Conservation (phyloP, 164 flowering plant genomes). For the Vitis riparia region DNA sequence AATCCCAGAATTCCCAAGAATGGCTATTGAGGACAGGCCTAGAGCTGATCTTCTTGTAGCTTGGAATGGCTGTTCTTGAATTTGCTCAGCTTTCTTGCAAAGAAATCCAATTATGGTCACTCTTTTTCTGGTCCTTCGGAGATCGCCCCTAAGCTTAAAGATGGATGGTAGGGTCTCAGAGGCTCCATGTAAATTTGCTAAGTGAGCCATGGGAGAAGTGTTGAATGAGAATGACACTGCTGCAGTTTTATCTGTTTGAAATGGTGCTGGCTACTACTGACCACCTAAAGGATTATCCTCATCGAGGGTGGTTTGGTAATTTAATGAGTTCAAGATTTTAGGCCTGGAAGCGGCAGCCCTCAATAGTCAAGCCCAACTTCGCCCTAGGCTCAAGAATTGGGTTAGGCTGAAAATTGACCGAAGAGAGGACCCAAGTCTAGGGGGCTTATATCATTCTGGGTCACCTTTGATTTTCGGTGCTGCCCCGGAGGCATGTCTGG, state of each 20-base stretch:
- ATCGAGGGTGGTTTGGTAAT: slow-evolving; percentile 36
- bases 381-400: no score
- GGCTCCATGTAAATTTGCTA: slow-evolving; percentile 48
- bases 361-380: no score
- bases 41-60: slow-evolving; percentile 57
- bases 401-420: no score
- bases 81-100: slow-evolving; percentile 35
- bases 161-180: slow-evolving; percentile 36
- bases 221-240: not conserved
- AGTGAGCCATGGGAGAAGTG: slow-evolving; percentile 45
- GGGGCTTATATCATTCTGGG: no score
- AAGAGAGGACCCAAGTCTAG: no score
- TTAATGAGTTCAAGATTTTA: not conserved
- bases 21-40: slow-evolving; percentile 49
- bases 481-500: no score
- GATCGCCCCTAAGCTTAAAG: slow-evolving; percentile 22
- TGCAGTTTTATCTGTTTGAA: slow-evolving; percentile 18
- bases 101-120: slow-evolving; percentile 14
- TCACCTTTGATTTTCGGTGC: no score
- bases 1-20: slow-evolving; percentile 27
- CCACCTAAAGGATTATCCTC: slow-evolving; percentile 44
- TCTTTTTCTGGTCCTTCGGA: slow-evolving; percentile 18
- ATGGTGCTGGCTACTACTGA: slow-evolving; percentile 14
- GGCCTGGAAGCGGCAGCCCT: no score
- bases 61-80: slow-evolving; percentile 23